Evolutionary conservation across 805 yeast species (phyloP).

Genomic region (Candida namnaoensis): DNA sequence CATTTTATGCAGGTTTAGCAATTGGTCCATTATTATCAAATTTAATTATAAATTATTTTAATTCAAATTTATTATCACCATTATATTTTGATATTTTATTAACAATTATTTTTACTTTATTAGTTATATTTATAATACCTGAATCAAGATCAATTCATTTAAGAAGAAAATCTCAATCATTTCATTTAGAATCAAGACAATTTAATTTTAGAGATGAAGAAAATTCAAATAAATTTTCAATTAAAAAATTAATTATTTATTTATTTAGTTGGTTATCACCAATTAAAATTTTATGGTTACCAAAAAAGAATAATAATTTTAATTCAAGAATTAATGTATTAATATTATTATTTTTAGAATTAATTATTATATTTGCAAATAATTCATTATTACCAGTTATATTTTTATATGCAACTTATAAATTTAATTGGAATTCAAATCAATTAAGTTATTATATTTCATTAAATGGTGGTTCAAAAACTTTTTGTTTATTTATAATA

Average conservation of each 20-base stretch:
- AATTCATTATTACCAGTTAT: slow-evolving; percentile 32
- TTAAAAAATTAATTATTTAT: too few relatives aligned
- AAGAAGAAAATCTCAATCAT: too few relatives aligned
- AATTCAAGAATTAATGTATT: slow-evolving; percentile 39
- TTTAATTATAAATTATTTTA: slow-evolving; percentile 18
- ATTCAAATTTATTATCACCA: slow-evolving; percentile 17
- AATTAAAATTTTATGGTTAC: slow-evolving; percentile 44
- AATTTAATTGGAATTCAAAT: slow-evolving; percentile 44
- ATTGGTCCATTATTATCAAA: slow-evolving; percentile 59
- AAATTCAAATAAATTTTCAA: too few relatives aligned
- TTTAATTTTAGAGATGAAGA: too few relatives aligned
- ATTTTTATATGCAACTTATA: slow-evolving; percentile 43
- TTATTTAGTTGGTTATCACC: slow-evolving; percentile 26
- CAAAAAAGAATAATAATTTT: slow-evolving; percentile 24
- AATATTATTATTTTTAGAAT: slow-evolving; percentile 38
- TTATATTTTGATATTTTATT: slow-evolving; percentile 19
- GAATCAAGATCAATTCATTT: slow-evolving; percentile 48
- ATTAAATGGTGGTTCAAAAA: slow-evolving; percentile 37
- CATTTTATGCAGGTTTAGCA: slow-evolving; percentile 51
- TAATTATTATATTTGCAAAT: slow-evolving; percentile 29
- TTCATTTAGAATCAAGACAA: too few relatives aligned
- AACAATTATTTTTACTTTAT: slow-evolving; percentile 23
- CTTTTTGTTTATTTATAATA: slow-evolving; percentile 37
- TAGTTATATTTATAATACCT: slow-evolving; percentile 34
- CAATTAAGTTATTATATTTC: slow-evolving; percentile 51